Evolutionary conservation across 1,284 basidiomycete genomes (phyloP).

Genomic region (Leccinum subatratum): DNA sequence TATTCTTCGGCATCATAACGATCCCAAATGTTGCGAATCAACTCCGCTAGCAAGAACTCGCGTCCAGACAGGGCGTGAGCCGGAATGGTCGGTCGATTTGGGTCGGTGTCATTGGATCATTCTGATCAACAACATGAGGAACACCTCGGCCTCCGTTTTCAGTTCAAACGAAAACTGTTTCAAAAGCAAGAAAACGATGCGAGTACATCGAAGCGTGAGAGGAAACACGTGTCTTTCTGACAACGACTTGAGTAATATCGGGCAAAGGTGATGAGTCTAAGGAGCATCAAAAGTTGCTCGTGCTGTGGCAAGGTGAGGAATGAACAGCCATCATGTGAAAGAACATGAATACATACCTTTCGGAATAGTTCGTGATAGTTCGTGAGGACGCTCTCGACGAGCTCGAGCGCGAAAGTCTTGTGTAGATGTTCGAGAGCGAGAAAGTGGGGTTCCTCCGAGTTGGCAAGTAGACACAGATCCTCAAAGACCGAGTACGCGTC

Average conservation of each 20-base stretch:
- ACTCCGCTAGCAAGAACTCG: conserved; percentile 76
- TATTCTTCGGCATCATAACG: conserved; percentile 68
- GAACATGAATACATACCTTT: conserved; percentile 40
- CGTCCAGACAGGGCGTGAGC: conserved; percentile 74
- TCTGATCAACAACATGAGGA: conserved; percentile 75
- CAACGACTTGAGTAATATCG: conserved; percentile 81
- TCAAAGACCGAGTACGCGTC: conserved; percentile 89
- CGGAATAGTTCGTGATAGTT: conserved; percentile 89
- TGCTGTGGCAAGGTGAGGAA: conserved; percentile 46
- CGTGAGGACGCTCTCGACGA: conserved; percentile 94
- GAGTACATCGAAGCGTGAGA: conserved; percentile 83
- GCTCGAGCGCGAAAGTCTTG: conserved; percentile 90
- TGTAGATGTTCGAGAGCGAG: conserved; percentile 81
- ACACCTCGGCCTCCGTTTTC: conserved; percentile 76
- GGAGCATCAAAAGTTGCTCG: conserved; percentile 75
- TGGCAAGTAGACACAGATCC: conserved; percentile 79
- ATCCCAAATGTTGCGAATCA: conserved; percentile 77
- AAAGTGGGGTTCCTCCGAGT: conserved; percentile 78
- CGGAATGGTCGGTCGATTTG: conserved; percentile 34
- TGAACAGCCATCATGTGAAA: neutral
- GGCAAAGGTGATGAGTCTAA: conserved; percentile 87
- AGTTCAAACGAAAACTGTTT: conserved; percentile 87
- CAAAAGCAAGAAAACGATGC: conserved; percentile 88
- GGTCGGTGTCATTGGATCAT: conserved; percentile 65
- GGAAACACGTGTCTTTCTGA: conserved; percentile 84